These are phyloP conservation scores for Ceratobasidium sp. DNA, from an alignment of 1,284 basidiomycete species.

Conservation along the genomic window DNA sequence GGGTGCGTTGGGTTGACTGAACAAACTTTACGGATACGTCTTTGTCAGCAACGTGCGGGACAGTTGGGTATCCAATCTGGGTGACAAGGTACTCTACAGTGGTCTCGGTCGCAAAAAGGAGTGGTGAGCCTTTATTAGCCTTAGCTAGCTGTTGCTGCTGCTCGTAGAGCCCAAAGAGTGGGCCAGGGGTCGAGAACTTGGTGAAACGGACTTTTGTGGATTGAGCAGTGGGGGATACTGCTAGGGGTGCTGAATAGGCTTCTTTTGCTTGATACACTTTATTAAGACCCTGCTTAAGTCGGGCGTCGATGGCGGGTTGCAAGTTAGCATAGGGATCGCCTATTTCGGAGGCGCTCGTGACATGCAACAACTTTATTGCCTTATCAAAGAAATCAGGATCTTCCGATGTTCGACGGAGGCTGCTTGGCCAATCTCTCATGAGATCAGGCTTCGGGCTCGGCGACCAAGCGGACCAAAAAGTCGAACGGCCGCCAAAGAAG, in stretches of 20 bases:
- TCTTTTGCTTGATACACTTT: conserved; percentile 27
- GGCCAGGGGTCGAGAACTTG: conserved; percentile 55
- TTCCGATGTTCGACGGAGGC: conserved; percentile 34
- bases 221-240: conserved; percentile 44
- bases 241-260: conserved; percentile 44
- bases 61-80: conserved; percentile 37
- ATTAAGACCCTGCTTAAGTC: conserved; percentile 10
- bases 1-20: conserved; percentile 4
- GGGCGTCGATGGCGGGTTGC: conserved; percentile 20
- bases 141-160: conserved; percentile 49
- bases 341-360: conserved; percentile 29
- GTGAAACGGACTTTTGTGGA: conserved; percentile 49
- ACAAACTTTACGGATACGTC: conserved; percentile 8
- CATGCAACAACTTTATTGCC: conserved; percentile 25
- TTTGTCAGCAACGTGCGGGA: not conserved
- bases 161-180: conserved; percentile 52
- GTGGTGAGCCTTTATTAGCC: conserved; percentile 47
- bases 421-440: conserved; percentile 46
- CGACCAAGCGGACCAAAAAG: conserved; percentile 51
- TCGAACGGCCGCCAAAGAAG: conserved; percentile 50
- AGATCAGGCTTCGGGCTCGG: conserved; percentile 43
- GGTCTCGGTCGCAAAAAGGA: conserved; percentile 50
- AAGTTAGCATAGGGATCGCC: conserved; percentile 21
- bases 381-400: conserved; percentile 34
- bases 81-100: conserved; percentile 45